Evolutionary conservation across 2,329 filamentous ascomycete genomes (phyloP), one percentile per base, ranked within the genome.

Genomic region (Orbilia blumenaviensis): DNA sequence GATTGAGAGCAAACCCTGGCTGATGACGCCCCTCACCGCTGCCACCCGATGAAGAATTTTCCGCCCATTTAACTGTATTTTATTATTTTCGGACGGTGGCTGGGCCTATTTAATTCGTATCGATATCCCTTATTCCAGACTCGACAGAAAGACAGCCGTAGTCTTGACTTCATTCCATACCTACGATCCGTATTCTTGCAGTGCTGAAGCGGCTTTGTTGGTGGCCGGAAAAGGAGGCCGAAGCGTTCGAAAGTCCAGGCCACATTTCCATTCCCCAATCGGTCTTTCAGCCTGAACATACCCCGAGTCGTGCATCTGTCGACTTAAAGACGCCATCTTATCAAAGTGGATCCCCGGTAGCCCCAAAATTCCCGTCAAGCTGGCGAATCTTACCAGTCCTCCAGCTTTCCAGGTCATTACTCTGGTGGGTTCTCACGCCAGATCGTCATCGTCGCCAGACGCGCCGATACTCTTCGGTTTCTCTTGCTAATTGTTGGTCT

Each of bases 391-490:
- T 68, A 68, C 23, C 56, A 68, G 63, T 68, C 71, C 71, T 75
- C 71, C 71, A 46, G 71, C 71, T 75, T 75, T 75, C 71, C 71
- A 75, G 71, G 71, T 75, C 32, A 75, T 75, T 34, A 75, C 71
- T 42, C 71, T 75, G 71, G 71, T 75, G 63, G n/a, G 62, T 64
- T 29, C 12, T 27, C 46, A 56, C 29, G 25, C 34, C 25, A 14
- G 12, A 38, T 56, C 52, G 18, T 56, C 32, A 10, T 56, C 27
- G 18, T 32, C 32, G 56, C 63, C 56, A 44, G 56, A 75, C 71
- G 71, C 67, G 29, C 38, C 9, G 14, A 34, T 32, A 18, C 21
- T 41, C 29, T 44, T 14, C 36, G 16, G 14, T 56, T 32, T 12
- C 27, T 44, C 36, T 14, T 52, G 52, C 61, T 66, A 61, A 72